Conservation (phyloP, 2,329 filamentous ascomycete genomes). For the Pseudogymnoascus sp. region DNA sequence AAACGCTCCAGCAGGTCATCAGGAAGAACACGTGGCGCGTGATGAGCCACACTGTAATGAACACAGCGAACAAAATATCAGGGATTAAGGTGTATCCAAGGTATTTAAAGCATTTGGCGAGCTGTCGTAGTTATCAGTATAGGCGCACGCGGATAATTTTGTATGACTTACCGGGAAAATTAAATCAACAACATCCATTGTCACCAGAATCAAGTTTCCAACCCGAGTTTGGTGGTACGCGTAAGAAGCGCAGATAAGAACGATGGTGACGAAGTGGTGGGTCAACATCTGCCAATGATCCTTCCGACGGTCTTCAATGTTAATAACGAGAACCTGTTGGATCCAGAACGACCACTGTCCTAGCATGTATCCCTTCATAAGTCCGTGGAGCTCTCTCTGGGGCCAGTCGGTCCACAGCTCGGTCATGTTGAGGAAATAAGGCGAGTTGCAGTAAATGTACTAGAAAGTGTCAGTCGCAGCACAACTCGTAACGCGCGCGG, state of each 20-base stretch:
- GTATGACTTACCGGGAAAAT: constrained; percentile 66
- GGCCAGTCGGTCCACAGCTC: constrained; percentile 85
- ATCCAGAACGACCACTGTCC: constrained; percentile 89
- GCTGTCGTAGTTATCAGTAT: constrained; percentile 38
- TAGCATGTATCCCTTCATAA: constrained; percentile 84
- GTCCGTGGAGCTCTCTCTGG: constrained; percentile 61
- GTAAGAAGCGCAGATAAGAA: constrained; percentile 75
- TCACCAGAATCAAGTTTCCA: constrained; percentile 77
- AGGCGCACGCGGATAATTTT: not conserved
- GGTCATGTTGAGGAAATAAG: constrained; percentile 68
- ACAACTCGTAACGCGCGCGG: not conserved
- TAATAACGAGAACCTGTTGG: constrained; percentile 87
- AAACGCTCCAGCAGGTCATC: constrained; percentile 76
- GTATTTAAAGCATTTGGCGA: constrained; percentile 92
- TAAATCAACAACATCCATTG: constrained; percentile 92
- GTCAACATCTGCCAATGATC: constrained; percentile 95
- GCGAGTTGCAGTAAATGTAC: constrained; percentile 74
- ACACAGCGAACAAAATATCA: constrained; percentile 76
- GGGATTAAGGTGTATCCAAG: constrained; percentile 67
- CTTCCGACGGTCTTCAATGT: constrained; percentile 90
- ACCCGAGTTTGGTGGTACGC: constrained; percentile 80
- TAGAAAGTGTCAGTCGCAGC: constrained; percentile 32
- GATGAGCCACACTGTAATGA: constrained; percentile 78
- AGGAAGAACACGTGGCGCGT: constrained; percentile 77
- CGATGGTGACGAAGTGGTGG: constrained; percentile 85